A percentile compares a stretch with the other conserved stretches of the same genome.
Conservation (phyloP, 2,329 filamentous ascomycete genomes). For the Parastagonospora avenae region DNA sequence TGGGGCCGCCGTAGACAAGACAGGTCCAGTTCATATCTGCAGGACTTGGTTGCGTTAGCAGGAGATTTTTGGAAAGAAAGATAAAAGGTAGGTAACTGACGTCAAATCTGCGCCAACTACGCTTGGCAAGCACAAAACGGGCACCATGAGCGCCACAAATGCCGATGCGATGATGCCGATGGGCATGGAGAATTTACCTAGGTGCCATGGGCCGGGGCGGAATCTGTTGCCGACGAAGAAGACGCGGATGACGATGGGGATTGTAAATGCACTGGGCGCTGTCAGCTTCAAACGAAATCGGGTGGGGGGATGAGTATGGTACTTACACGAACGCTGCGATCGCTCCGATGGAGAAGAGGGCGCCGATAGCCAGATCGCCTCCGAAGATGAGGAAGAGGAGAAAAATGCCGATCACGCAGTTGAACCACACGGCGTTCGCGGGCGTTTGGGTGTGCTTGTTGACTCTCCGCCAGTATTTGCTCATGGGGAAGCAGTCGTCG, state of each 20-base stretch:
- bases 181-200: conserved; percentile 63
- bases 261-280: conserved; percentile 53
- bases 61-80: neutral
- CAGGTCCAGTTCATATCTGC: conserved; percentile 71
- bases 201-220: conserved; percentile 70
- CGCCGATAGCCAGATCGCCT: conserved; percentile 66
- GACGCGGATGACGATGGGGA: conserved; percentile 63
- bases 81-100: conserved; percentile 30
- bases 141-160: conserved; percentile 71
- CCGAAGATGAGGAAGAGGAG: conserved; percentile 69
- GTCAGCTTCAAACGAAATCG: too few species aligned
- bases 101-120: conserved; percentile 61
- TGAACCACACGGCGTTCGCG: conserved; percentile 73
- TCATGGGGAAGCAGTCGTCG: conserved; percentile 71
- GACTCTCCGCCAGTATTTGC: conserved; percentile 63
- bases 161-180: conserved; percentile 62
- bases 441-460: conserved; percentile 67
- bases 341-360: conserved; percentile 72
- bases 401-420: conserved; percentile 63
- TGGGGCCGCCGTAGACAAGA: conserved; percentile 68
- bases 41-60: conserved; percentile 37
- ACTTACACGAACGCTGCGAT: conserved; percentile 66
- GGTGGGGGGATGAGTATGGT: neutral
- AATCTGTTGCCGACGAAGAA: conserved; percentile 67
- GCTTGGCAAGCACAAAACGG: conserved; percentile 69